A percentile compares a stretch with the other conserved stretches of the same genome.
phyloP scores from a whole-genome alignment of 179 eudicot species.

The Pouteria campechiana region DNA sequence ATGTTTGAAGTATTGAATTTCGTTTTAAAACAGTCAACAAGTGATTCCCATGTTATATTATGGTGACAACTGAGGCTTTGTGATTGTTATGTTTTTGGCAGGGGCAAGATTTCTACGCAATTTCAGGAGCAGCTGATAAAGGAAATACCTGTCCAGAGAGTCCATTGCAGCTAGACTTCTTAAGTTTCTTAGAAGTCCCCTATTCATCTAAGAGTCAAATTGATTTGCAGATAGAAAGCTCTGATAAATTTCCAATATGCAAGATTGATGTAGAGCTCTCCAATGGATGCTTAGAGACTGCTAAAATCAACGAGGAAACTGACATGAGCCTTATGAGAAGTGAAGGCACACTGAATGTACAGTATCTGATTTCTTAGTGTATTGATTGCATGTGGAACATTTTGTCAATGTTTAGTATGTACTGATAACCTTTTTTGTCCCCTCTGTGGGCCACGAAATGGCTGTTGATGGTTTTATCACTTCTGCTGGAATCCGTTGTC shows the following conservation, averaged over 20 bases:
- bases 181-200: slow-evolving; percentile 12
- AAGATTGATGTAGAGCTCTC: slow-evolving; percentile 40
- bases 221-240: slow-evolving; percentile 22
- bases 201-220: slow-evolving; percentile 9
- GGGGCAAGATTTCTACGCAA: slow-evolving; percentile 48
- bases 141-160: slow-evolving; percentile 10
- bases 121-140: slow-evolving; percentile 42
- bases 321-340: slow-evolving; percentile 30
- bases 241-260: slow-evolving; percentile 25
- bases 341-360: slow-evolving; percentile 59
- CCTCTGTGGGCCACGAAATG: no score
- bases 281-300: slow-evolving; percentile 34
- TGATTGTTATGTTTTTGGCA: no score
- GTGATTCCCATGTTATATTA: no score
- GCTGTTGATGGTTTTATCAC: neutral
- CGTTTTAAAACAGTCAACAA: no score
- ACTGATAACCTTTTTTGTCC: no score
- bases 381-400: neutral
- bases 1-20: no score
- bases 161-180: slow-evolving; percentile 19
- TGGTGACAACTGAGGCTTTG: no score
- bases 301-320: slow-evolving; percentile 29
- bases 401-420: neutral
- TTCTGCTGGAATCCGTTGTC: neutral
- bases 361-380: slow-evolving; percentile 6